phyloP scores from a whole-genome alignment of 495 filamentous ascomycete genomes.

The Clavariopsis aquatica region DNA sequence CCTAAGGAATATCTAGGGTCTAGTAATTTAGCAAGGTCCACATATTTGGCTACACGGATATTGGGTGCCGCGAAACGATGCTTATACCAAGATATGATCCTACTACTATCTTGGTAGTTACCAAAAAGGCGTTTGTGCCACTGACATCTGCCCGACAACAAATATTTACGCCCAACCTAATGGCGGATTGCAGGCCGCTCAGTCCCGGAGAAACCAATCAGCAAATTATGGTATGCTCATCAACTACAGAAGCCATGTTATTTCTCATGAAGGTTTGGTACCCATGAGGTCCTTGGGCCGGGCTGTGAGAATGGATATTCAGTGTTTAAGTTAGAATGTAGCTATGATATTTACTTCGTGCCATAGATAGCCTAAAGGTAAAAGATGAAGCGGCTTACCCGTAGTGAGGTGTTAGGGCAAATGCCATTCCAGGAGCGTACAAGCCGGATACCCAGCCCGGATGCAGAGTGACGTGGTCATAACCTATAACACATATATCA shows the following conservation, averaged over 20 bases:
- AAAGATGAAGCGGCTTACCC: slow-evolving; percentile 8
- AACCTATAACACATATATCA: slow-evolving; percentile 3
- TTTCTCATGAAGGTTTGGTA: slow-evolving; percentile 28
- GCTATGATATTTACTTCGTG: slow-evolving; percentile 10
- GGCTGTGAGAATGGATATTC: slow-evolving; percentile 13
- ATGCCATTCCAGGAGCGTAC: slow-evolving; percentile 17
- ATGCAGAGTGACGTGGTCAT: slow-evolving; percentile 1
- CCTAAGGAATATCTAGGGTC: neutral
- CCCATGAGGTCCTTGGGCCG: slow-evolving; percentile 16
- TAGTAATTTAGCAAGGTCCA: slow-evolving; percentile 6
- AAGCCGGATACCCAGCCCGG: slow-evolving; percentile 5
- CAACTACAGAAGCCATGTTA: slow-evolving; percentile 4
- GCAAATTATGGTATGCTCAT: slow-evolving; percentile 9
- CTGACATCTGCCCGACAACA: slow-evolving; percentile 12
- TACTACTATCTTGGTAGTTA: slow-evolving; percentile 5
- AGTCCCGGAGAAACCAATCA: slow-evolving; percentile 13
- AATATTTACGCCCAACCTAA: slow-evolving; percentile 10
- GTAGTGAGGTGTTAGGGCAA: slow-evolving; percentile 17
- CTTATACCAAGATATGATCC: slow-evolving; percentile 24
- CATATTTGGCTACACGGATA: neutral
- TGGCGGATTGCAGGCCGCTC: neutral
- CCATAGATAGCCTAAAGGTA: neutral
- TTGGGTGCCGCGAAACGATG: slow-evolving; percentile 21
- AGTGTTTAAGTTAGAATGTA: slow-evolving; percentile 13
- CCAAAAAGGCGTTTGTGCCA: slow-evolving; percentile 13